phyloP scores from a whole-genome alignment of 2,329 filamentous ascomycete species.

The Ophiocordyceps sinensis region DNA sequence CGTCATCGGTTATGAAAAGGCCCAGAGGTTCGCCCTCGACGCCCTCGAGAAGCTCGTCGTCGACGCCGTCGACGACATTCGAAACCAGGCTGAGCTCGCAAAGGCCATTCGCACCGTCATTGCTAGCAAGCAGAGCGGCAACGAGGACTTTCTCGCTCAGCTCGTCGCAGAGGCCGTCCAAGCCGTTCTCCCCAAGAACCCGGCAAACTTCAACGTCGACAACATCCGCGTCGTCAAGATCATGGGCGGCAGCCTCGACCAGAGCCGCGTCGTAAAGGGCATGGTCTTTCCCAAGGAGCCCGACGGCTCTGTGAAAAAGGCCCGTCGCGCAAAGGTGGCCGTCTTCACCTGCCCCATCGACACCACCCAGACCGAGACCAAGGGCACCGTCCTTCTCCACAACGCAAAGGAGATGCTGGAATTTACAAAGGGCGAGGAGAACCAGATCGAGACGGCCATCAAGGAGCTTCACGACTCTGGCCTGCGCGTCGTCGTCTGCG shows the following conservation, averaged over 20 bases:
- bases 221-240: constrained; percentile 99
- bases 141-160: constrained; percentile 73
- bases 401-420: constrained; percentile 98
- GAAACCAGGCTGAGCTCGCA: constrained; percentile 67
- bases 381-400: constrained; percentile 91
- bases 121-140: constrained; percentile 91
- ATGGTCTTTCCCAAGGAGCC: constrained; percentile 98
- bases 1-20: constrained; percentile 88
- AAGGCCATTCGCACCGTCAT: constrained; percentile 95
- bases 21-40: constrained; percentile 75
- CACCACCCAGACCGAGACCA: constrained; percentile 92
- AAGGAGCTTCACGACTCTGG: constrained; percentile 95
- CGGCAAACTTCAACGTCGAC: constrained; percentile 93
- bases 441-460: constrained; percentile 76
- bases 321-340: constrained; percentile 81
- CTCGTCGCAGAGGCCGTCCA: constrained; percentile 78
- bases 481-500: constrained; percentile 79
- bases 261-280: constrained; percentile 87
- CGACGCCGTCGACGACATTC: constrained; percentile 78
- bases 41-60: constrained; percentile 77
- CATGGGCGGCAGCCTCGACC: constrained; percentile 90
- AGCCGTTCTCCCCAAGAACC: constrained; percentile 88
- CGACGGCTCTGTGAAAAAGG: constrained; percentile 86
- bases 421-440: constrained; percentile 94
- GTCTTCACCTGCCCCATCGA: constrained; percentile 96